Base-by-base conservation (phyloP, 176 grass and related monocot genomes). In the Phragmites australis region DNA sequence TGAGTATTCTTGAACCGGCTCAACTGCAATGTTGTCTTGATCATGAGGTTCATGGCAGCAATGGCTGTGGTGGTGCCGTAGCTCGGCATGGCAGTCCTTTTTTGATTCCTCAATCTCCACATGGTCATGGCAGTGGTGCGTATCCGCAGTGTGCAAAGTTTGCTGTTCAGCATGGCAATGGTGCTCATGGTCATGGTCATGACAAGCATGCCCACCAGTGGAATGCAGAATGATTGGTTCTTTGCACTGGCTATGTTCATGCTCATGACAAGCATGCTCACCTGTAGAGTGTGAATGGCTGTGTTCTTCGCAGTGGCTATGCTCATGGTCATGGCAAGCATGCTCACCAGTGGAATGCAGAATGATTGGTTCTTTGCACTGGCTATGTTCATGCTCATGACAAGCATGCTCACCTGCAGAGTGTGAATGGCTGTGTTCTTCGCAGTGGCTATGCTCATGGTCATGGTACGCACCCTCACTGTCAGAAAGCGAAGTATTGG, bases 41-140 rank as follows among this genome's bases (percentile, higher is more conserved):
- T 49, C 84, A 13, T 60, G 62, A 23, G 85, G 80, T 49, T 91
- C 87, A 63, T 92, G 85, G 43, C 82, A 90, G 55, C 79, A 86
- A 50, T 86, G 73, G 44, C 25, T 80, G 72, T 88, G 65, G 62
- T 58, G 65, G 30, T 16, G 72, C 15, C 50, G 47, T 46, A 68
- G 63, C 70, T 88, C 75, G 11, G 66, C 56, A 44, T 82, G 56
- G 17, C 77, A 64, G 21, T 65, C 85, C 75, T 83, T 56, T 27
- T 34, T 30, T 61, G 29, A 31, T 69, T 88, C 70, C 41, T 85
- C 70, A 45, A 41, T 73, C 71, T 81, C 85, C 60, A 40, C 41
- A 67, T 81, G 72, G 9, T 56, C 75, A 40, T 90, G 80, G 80
- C 84, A 90, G 57, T 76, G 46, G 62, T 87, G 81, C 30, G 9